Base-by-base conservation (phyloP, 352 stramenopile species). In the Pelagophyceae sp. region DNA sequence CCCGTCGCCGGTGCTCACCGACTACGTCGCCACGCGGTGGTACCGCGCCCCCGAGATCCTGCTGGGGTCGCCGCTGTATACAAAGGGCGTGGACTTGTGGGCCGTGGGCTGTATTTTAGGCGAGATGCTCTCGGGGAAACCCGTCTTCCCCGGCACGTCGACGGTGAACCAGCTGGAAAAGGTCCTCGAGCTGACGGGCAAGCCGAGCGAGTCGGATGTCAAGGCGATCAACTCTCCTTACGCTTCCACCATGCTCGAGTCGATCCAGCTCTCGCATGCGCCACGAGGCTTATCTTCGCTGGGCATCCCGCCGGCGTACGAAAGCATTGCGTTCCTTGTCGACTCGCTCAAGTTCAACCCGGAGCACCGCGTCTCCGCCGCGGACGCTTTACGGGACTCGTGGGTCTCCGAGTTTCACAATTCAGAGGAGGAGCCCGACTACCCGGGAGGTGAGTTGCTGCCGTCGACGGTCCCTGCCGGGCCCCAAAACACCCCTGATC, bases 131-230 rank as follows among this genome's bases (percentile, higher is more conserved):
- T 90, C 87, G 0, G 90, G 91, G 33, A 86, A 91, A 32, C 94
- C 95, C 23, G 87, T 95, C 1, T 97, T 98, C 77, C 93, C 93
- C 0, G 95, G 95, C 0, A 95, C 90, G 6, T 97, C 90, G 0
- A 97, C 93, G 6, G 97, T 98, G 90, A 96, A 97, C 82, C 94
- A 98, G 80, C 81, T 98, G 17, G 93, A 98, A 82, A 94, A 93
- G 64, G 97, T 98, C 69, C 83, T 98, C 40, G 92, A 98, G 75
- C 84, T 97, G 60, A 98, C 92, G 0, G 93, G 93, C 0, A 87
- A 86, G 35, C 94, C 94, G 0, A 89, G 86, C n/a, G 76, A 82
- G 20, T 88, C 95, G 20, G 92, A 98, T 77, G 89, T 98, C 32
- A 86, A 93, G 65, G 91, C 87, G 50, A 95, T 96, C 80, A 90